Evolutionary conservation across 805 yeast species (phyloP).

Genomic region (Metschnikowia lochheadii): DNA sequence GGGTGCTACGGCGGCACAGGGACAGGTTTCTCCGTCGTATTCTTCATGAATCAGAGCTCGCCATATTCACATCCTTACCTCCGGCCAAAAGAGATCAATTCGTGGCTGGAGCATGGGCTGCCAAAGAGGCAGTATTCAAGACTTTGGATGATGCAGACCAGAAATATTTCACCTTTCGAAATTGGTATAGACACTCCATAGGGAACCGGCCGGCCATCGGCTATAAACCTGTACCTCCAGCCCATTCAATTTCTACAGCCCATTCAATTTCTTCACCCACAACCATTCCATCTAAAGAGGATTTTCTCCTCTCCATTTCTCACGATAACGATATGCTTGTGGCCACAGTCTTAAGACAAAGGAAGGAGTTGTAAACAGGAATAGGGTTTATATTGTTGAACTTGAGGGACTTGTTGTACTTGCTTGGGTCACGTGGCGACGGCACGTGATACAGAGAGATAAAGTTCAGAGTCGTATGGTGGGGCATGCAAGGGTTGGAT

Average conservation of each 20-base stretch:
- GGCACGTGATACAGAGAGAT: too few species aligned
- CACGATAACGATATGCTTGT: slow-evolving; percentile 62
- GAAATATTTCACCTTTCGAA: slow-evolving; percentile 45
- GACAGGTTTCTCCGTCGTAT: slow-evolving; percentile 37
- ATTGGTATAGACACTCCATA: slow-evolving; percentile 53
- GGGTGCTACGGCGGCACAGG: slow-evolving; percentile 30
- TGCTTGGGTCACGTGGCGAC: too few species aligned
- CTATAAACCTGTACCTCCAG: not conserved
- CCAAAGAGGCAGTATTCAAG: slow-evolving; percentile 72
- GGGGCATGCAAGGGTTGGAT: too few species aligned
- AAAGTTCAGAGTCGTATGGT: too few species aligned
- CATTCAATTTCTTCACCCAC: too few species aligned
- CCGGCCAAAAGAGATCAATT: slow-evolving; percentile 22
- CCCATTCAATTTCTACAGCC: too few species aligned
- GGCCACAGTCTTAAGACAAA: slow-evolving; percentile 51
- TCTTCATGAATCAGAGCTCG: slow-evolving; percentile 47
- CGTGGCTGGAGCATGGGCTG: slow-evolving; percentile 63
- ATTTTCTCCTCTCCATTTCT: slow-evolving; percentile 52
- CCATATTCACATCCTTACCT: slow-evolving; percentile 22
- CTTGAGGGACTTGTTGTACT: too few species aligned
- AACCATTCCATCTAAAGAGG: slow-evolving; percentile 26
- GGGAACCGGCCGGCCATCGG: slow-evolving; percentile 44
- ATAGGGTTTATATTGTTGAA: too few species aligned
- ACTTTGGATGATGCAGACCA: slow-evolving; percentile 50
- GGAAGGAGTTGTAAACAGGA: not conserved